Percentiles rank a stretch among this genome's conserved stretches.
phyloP scores from a whole-genome alignment of 2,329 filamentous ascomycete species.

The Drechslerella dactyloides region DNA sequence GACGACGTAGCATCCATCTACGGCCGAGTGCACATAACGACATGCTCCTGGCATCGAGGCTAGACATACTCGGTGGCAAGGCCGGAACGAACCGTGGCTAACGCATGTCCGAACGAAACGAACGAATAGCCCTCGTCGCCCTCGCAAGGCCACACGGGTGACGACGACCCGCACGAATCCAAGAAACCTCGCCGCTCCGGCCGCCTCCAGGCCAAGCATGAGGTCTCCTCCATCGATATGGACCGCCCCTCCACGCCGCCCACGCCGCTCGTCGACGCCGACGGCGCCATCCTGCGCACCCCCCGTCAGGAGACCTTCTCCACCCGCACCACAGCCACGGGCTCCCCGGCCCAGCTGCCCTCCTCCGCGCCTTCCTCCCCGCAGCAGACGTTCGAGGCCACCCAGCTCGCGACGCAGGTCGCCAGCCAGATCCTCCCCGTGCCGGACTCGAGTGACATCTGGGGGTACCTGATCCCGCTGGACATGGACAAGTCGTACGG shows the following conservation, averaged over 20 bases:
- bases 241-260: conserved; percentile 75
- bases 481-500: conserved; percentile 66
- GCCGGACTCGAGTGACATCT: conserved; percentile 71
- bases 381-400: conserved; percentile 62
- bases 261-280: conserved; percentile 69
- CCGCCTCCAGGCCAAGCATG: conserved; percentile 65
- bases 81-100: neutral
- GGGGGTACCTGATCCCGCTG: conserved; percentile 90
- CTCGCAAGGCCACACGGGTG: conserved; percentile 19
- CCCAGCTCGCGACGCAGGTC: conserved; percentile 66
- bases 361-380: conserved; percentile 67
- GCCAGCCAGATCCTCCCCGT: conserved; percentile 84
- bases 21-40: too few species aligned
- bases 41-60: too few species aligned
- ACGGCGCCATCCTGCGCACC: conserved; percentile 58
- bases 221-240: conserved; percentile 63
- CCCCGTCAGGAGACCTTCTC: conserved; percentile 67
- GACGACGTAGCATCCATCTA: neutral
- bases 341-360: conserved; percentile 64
- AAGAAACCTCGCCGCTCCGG: conserved; percentile 87
- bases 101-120: neutral
- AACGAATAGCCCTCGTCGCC: conserved; percentile 25
- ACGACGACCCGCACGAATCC: conserved; percentile 55
- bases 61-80: too few species aligned
- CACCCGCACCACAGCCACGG: conserved; percentile 69